Conservation (phyloP, 2,329 filamentous ascomycete genomes). For the Paecilomyces niveus region DNA sequence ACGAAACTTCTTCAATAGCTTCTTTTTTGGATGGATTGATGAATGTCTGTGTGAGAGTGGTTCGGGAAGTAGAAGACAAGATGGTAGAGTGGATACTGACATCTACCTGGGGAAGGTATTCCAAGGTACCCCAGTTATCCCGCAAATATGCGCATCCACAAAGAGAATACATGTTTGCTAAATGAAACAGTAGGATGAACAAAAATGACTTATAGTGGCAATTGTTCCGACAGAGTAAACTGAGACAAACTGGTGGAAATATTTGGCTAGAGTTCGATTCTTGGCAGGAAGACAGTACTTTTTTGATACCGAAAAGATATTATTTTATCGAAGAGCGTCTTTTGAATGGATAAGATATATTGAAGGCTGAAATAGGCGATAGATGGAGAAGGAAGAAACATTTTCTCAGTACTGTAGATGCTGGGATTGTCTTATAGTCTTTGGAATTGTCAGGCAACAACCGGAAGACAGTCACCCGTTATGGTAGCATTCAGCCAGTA, state of each 20-base stretch:
- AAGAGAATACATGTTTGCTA: background rate
- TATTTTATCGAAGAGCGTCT: background rate
- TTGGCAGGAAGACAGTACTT: background rate
- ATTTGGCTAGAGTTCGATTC: background rate
- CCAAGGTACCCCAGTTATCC: constrained; percentile 9
- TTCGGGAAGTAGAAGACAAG: constrained; percentile 47
- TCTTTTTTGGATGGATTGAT: constrained; percentile 46
- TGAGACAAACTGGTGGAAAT: background rate
- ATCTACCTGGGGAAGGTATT: constrained; percentile 53
- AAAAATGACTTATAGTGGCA: background rate
- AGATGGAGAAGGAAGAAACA: background rate
- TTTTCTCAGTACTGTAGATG: background rate
- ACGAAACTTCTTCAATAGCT: constrained; percentile 50
- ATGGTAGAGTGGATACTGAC: constrained; percentile 56
- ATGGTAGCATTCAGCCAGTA: background rate
- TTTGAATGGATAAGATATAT: background rate
- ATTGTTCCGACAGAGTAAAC: background rate
- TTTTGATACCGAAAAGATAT: background rate
- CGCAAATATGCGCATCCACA: constrained; percentile 6
- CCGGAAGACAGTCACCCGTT: background rate
- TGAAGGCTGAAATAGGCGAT: background rate
- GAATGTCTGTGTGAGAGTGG: constrained; percentile 54
- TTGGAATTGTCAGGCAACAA: background rate
- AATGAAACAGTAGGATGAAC: background rate
- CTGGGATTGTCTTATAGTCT: background rate